A percentile compares a stretch with the other conserved stretches of the same genome.
Evolutionary conservation across 305 asterid genomes (phyloP).

Genomic region (Galium porrigens): DNA sequence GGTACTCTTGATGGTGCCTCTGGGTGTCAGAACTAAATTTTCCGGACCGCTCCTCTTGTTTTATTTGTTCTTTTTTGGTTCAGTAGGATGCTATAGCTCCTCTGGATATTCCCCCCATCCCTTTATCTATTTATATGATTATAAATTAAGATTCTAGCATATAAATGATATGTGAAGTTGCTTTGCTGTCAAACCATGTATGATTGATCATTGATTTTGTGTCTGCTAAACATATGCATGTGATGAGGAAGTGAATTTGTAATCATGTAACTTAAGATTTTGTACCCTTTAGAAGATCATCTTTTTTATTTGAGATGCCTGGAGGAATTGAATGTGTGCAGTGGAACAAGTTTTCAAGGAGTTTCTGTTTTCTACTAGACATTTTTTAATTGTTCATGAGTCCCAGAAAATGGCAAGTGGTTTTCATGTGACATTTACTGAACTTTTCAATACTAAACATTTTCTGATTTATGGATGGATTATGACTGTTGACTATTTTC

Average conservation of each 20-base stretch:
- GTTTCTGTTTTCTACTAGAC: no score
- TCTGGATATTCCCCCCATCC: not conserved
- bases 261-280: not conserved
- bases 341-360: no score
- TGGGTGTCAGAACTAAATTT: not conserved
- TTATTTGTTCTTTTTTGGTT: not conserved
- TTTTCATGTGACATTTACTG: not conserved
- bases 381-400: not conserved
- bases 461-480: not conserved
- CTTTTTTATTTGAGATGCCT: no score
- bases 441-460: not conserved
- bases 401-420: no score
- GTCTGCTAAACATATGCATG: not conserved
- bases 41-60: not conserved
- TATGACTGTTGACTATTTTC: not conserved
- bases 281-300: no score
- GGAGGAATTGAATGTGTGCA: no score
- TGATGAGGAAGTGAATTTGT: not conserved
- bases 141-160: not conserved
- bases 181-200: not conserved
- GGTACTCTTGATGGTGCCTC: slow-evolving; percentile 25
- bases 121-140: not conserved
- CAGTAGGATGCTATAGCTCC: not conserved
- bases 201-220: not conserved
- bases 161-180: not conserved